Conservation (phyloP, 306 rosid species). For the Cicer bijugum region DNA sequence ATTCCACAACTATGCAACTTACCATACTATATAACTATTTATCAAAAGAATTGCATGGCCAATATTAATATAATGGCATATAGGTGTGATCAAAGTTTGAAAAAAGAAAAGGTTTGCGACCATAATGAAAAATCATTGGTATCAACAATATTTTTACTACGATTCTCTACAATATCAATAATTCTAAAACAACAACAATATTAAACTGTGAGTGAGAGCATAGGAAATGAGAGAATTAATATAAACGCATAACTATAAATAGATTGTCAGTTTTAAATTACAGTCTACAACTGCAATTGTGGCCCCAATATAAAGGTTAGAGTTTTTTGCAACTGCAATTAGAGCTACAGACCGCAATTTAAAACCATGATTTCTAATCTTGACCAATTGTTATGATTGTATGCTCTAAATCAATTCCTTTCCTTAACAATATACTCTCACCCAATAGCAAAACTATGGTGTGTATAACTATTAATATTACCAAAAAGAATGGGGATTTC, state of each 20-base stretch:
- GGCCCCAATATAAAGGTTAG: background rate
- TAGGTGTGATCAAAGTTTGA: no score
- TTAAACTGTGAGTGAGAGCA: no score
- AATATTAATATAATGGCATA: background rate
- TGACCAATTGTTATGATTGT: no score
- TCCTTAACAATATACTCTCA: no score
- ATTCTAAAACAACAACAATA: no score
- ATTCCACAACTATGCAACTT: conserved; percentile 21
- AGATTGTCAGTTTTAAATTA: background rate
- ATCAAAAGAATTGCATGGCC: background rate
- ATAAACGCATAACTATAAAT: no score
- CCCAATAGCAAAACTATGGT: background rate
- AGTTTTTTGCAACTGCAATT: background rate
- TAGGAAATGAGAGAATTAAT: no score
- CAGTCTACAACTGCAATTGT: background rate
- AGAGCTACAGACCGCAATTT: background rate
- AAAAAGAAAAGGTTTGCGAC: no score
- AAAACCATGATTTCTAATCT: background rate
- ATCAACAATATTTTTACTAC: no score
- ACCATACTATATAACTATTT: conserved; percentile 14
- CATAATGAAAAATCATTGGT: no score
- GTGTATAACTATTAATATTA: conserved; percentile 31
- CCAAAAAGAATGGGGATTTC: conserved; percentile 78
- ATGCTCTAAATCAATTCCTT: no score
- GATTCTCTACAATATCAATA: no score